Base-by-base conservation (phyloP, 2,329 filamentous ascomycete genomes). In the Tricladium varicosporioides region DNA sequence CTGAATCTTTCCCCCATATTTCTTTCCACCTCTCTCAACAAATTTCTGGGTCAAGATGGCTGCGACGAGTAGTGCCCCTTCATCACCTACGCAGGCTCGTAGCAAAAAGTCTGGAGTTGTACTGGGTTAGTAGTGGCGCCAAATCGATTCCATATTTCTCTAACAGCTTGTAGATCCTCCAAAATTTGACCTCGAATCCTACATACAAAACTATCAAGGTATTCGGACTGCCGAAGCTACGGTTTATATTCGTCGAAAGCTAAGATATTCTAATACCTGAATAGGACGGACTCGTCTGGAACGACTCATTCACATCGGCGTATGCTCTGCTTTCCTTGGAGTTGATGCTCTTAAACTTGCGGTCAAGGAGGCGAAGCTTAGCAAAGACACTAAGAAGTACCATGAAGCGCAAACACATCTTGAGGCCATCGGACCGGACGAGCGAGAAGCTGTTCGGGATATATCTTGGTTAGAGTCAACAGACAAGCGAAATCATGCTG, bases 201-300 rank as follows among this genome's bases (percentile, higher is more conserved):
- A 97, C 73, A 88, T 96, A 50, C 81, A 87, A 63, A 96, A 97
- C 70, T 99, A 97, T 74, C 81, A 79, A 70, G 91, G 92, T 92
- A 75, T 47, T 63, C 5, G 52, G 9, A 36, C 13, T 31, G 31
- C 19, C 18, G 18, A 3, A 7, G n/a, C n/a, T 53, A 15, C 45
- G 16, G 3, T 27, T 7, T 27, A 27, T 27, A 27, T 27, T n/a
- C n/a, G 22, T 27, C 7, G 22, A 3, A 27, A 27, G 22, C 22
- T 27, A 27, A 7, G 22, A 27, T 27, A 27, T 27, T 27, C 22
- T 27, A 27, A 27, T 7, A 27, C 4, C 22, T 27, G 22, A 27
- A 27, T n/a, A 95, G 92, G 91, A 59, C 83, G 88, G 57, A 93
- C 92, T 52, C 86, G 88, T 63, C 88, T 89, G 72, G 85, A 92